Base-by-base conservation (phyloP, 768 basidiomycete genomes). In the Pulveroboletus ravenelii region DNA sequence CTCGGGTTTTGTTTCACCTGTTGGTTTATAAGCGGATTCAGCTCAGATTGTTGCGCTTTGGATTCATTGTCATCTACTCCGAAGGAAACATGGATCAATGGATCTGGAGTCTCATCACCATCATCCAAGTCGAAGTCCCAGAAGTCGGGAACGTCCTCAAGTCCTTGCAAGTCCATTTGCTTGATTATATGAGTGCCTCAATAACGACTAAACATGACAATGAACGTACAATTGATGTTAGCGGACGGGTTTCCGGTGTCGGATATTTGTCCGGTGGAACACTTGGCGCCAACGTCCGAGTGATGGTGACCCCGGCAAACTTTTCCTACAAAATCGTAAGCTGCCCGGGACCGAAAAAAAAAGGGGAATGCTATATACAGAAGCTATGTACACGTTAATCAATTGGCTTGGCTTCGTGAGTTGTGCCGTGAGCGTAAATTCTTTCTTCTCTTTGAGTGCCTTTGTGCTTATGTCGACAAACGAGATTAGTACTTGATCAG, bases 391-490 rank as follows among this genome's bases (percentile, higher is more conserved):
- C 40, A 85, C 78, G 13, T 71, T 56, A 27, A 90, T 68, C 39
- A 71, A 70, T 69, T 93, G 90, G 58, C 89, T 92, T 3, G 89
- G 88, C 58, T 84, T 89, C 10, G 73, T 79, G 20, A 96, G 71
- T 41, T 76, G 69, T 1, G 77, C 82, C 1, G 66, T 74, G 18
- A 94, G 65, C 14, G 71, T 72, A 48, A 92, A 89, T 1, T 73
- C 74, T 60, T 82, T 87, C 3, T 69, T 62, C 15, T 78, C 77
- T 51, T 69, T 76, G 47, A 93, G 74, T 5, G 75, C 76, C 56
- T 83, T 87, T 2, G 87, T 91, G 10, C 90, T 93, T 59, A 15
- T 8, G 32, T 40, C 15, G 56, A 45, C 25, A 13, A 47, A 27
- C 6, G 9, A 27, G 8, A 29, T 65, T n/a, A 62, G 40, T 12